Percentiles rank a stretch among this genome's conserved stretches.
Evolutionary conservation across 1,284 basidiomycete genomes (phyloP).

Genomic region (Ganoderma leucocontextum): DNA sequence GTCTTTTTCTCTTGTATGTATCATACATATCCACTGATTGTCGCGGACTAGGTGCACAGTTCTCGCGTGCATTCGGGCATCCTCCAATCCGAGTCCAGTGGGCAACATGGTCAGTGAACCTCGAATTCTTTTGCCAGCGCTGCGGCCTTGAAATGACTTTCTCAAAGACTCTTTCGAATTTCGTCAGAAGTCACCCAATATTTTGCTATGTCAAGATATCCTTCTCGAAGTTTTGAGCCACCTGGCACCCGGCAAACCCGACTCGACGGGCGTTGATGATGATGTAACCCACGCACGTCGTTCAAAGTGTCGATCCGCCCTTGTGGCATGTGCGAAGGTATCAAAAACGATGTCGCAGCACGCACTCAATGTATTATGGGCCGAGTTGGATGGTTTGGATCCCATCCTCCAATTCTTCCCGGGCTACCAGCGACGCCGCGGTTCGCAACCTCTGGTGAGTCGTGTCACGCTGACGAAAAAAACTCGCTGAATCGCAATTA

Average conservation of each 20-base stretch:
- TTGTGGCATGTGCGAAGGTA: not conserved
- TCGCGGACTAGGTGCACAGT: not conserved
- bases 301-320: not conserved
- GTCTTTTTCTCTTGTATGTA: not conserved
- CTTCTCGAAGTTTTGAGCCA: slow-evolving; percentile 4
- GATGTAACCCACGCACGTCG: not conserved
- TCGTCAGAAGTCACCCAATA: not conserved
- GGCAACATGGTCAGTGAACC: not conserved
- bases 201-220: not conserved
- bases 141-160: too few species aligned
- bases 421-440: not conserved
- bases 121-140: not conserved
- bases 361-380: not conserved
- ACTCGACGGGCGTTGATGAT: not conserved
- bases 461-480: not conserved
- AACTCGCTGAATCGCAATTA: too few species aligned
- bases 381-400: not conserved
- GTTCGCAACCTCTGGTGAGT: not conserved
- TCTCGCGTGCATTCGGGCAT: not conserved
- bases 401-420: not conserved
- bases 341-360: not conserved
- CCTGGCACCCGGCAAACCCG: not conserved
- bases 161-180: not conserved
- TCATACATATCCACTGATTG: not conserved
- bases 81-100: not conserved